phyloP scores from a whole-genome alignment of 345 rosid genomes.

The Arabidopsis suecica region DNA sequence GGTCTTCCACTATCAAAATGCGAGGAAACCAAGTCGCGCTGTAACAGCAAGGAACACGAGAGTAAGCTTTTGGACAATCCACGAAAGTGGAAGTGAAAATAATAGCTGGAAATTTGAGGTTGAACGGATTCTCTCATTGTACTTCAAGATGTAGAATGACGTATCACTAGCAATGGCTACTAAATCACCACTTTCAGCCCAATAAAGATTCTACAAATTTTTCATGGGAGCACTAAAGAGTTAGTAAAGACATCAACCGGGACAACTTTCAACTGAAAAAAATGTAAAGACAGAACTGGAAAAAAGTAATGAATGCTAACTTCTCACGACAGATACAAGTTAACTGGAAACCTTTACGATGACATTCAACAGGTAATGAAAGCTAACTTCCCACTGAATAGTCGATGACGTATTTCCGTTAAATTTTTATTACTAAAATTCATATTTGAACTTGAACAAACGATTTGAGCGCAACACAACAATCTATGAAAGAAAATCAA shows the following conservation, averaged over 20 bases:
- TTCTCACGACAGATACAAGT: slow-evolving; percentile 18
- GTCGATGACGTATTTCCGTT: too few relatives aligned
- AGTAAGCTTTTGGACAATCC: slow-evolving; percentile 20
- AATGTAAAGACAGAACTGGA: slow-evolving; percentile 1
- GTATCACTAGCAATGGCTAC: slow-evolving; percentile 96
- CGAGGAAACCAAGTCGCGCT: slow-evolving; percentile 89
- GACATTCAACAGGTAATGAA: too few relatives aligned
- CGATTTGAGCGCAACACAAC: background rate
- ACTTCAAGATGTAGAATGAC: slow-evolving; percentile 95
- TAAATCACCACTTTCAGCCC: slow-evolving; percentile 99
- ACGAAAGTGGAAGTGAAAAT: background rate
- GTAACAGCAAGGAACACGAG: slow-evolving; percentile 37
- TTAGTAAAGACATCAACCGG: slow-evolving; percentile 28
- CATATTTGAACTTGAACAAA: background rate
- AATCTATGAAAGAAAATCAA: background rate
- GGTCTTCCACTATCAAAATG: slow-evolving; percentile 88
- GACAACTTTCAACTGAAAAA: slow-evolving; percentile 9
- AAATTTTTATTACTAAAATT: too few relatives aligned
- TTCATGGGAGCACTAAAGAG: slow-evolving; percentile 27
- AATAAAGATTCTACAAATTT: slow-evolving; percentile 80
- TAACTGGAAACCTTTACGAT: slow-evolving; percentile 75
- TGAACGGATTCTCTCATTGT: slow-evolving; percentile 61
- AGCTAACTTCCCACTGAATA: too few relatives aligned
- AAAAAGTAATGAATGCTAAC: slow-evolving; percentile 11
- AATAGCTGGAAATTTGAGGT: slow-evolving; percentile 1